These are phyloP conservation scores for Amniculicola lignicola DNA, from an alignment of 495 filamentous ascomycete genomes.

Conservation along the genomic window DNA sequence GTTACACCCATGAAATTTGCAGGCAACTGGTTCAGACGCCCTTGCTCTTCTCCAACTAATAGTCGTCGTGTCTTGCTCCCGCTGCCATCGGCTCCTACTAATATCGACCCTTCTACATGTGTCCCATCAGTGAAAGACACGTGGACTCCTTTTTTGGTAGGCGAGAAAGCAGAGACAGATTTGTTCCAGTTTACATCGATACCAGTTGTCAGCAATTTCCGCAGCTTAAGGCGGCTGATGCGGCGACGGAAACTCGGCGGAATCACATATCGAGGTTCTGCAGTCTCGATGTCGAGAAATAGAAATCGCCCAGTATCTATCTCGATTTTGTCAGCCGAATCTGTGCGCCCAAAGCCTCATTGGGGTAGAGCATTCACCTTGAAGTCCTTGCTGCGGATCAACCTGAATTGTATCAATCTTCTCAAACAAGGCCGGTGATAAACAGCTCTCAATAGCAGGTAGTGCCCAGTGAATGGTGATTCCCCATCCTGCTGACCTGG, in stretches of 20 bases:
- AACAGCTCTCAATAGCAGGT: conserved; percentile 3
- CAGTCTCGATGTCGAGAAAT: conserved; percentile 14
- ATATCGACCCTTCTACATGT: neutral
- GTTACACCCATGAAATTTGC: conserved; percentile 17
- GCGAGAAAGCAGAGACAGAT: neutral
- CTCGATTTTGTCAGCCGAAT: too few relatives aligned
- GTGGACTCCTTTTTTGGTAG: neutral
- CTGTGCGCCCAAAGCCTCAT: too few relatives aligned
- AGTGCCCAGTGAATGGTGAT: conserved; percentile 20
- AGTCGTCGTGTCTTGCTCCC: neutral
- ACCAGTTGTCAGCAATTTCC: conserved; percentile 3
- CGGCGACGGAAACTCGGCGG: conserved; percentile 4
- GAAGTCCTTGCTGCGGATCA: conserved; percentile 15
- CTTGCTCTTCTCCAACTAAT: neutral
- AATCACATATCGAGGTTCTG: conserved; percentile 14
- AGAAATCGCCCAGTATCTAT: conserved; percentile 15
- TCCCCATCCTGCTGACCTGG: conserved; percentile 3
- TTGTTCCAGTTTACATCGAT: conserved; percentile 8
- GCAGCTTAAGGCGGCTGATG: conserved; percentile 6
- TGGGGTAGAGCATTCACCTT: too few relatives aligned
- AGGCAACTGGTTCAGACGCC: conserved; percentile 1
- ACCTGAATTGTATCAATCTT: conserved; percentile 7
- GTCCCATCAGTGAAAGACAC: conserved; percentile 17
- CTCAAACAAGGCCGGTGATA: conserved; percentile 2
- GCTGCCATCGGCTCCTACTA: conserved; percentile 13